Conservation (phyloP, 495 filamentous ascomycete species). For the Cetradonia linearis region DNA sequence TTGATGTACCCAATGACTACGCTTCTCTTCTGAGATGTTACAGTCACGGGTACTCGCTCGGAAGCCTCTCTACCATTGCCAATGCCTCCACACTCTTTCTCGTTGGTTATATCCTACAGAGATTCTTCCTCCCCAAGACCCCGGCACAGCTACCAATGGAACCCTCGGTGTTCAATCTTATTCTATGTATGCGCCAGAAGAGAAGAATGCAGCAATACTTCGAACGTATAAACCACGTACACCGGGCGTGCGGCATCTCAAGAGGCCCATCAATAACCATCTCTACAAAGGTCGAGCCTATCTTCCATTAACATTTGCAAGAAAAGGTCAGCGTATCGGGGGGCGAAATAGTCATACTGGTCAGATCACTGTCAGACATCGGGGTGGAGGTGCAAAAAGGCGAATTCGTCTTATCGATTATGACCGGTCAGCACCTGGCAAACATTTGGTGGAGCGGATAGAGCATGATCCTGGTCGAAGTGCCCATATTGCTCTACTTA, state of each 20-base stretch:
- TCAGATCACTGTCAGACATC: constrained; percentile 75
- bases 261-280: constrained; percentile 87
- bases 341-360: constrained; percentile 77
- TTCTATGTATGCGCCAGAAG: constrained; percentile 5
- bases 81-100: constrained; percentile 37
- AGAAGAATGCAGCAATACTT: constrained; percentile 30
- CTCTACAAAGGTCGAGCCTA: constrained; percentile 86
- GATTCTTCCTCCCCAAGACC: constrained; percentile 32
- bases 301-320: constrained; percentile 72
- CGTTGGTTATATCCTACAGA: constrained; percentile 35
- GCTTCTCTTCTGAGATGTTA: constrained; percentile 37
- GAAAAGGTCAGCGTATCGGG: constrained; percentile 84
- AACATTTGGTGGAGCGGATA: constrained; percentile 81
- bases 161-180: constrained; percentile 15
- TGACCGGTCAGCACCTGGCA: constrained; percentile 59
- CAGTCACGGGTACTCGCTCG: constrained; percentile 52
- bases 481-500: constrained; percentile 81
- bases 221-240: constrained; percentile 91
- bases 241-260: constrained; percentile 84
- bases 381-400: constrained; percentile 81
- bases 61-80: constrained; percentile 36
- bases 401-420: constrained; percentile 89
- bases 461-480: constrained; percentile 90
- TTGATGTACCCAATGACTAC: neutral
- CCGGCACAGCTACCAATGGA: constrained; percentile 11